A percentile compares a stretch with the other conserved stretches of the same genome.
Conservation (phyloP, 441 rosid species). For the Jatropha podagrica region DNA sequence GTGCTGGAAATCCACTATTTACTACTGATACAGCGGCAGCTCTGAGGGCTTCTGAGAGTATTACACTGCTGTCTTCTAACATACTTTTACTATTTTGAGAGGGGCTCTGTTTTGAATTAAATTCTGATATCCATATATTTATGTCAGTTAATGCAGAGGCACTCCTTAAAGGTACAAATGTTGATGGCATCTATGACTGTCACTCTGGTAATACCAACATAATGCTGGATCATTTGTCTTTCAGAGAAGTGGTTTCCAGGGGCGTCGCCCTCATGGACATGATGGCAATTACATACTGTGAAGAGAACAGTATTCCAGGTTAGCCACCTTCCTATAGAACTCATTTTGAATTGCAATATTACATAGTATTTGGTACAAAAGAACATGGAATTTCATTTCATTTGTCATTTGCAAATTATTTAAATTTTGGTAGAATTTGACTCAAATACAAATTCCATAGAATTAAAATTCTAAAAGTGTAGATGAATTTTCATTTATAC, state of each 20-base stretch:
- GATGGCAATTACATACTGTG: constrained; percentile 59
- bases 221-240: constrained; percentile 44
- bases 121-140: constrained; percentile 1
- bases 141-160: constrained; percentile 60
- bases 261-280: constrained; percentile 50
- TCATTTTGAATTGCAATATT: background rate
- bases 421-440: too few relatives aligned
- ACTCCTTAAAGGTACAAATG: constrained; percentile 55
- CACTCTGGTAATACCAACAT: constrained; percentile 37
- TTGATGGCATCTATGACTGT: constrained; percentile 48
- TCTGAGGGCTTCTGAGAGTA: constrained; percentile 67
- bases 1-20: constrained; percentile 86
- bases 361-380: too few relatives aligned
- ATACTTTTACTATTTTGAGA: background rate
- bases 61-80: background rate
- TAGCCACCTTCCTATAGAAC: constrained; percentile 9
- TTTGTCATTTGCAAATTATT: too few relatives aligned
- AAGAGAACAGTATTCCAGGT: constrained; percentile 71
- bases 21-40: constrained; percentile 90
- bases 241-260: constrained; percentile 44
- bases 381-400: too few relatives aligned
- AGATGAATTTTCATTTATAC: too few relatives aligned
- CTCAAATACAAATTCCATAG: too few relatives aligned
- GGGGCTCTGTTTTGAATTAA: background rate
- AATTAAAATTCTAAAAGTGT: too few relatives aligned